Percentiles rank a stretch among this genome's conserved stretches.
Evolutionary conservation across 1,284 basidiomycete species (phyloP).

Genomic region (Cryptococcus sp.): DNA sequence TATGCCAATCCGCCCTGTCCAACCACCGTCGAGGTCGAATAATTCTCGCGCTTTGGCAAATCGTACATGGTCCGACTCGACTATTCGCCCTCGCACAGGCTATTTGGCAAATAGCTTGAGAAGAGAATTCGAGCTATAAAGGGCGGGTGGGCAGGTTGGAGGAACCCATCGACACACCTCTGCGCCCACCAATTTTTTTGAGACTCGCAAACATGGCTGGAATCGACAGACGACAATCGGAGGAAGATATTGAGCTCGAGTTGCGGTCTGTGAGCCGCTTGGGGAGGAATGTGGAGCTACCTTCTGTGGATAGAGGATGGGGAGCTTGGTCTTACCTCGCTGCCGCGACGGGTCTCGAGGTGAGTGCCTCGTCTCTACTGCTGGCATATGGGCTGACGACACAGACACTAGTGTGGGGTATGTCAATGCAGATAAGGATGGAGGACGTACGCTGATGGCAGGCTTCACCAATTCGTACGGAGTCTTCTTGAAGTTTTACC

Average conservation of each 20-base stretch:
- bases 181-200: too few species aligned
- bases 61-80: neutral
- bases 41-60: too few species aligned
- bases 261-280: neutral
- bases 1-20: too few species aligned
- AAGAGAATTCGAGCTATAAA: too few species aligned
- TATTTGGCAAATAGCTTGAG: neutral
- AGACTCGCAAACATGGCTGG: too few species aligned
- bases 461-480: constrained; percentile 24
- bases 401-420: constrained; percentile 24
- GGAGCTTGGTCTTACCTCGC: constrained; percentile 23
- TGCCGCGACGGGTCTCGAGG: constrained; percentile 19
- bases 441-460: constrained; percentile 1
- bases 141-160: too few species aligned
- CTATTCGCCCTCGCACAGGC: neutral
- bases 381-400: neutral
- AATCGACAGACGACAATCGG: neutral
- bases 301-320: constrained; percentile 20
- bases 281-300: constrained; percentile 2
- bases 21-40: too few species aligned
- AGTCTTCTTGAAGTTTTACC: constrained; percentile 23
- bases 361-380: neutral
- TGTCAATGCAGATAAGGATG: neutral
- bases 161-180: too few species aligned
- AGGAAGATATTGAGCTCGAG: neutral